Percentiles rank a stretch among this genome's conserved stretches.
Evolutionary conservation across 108 stramenopile genomes (phyloP).

Genomic region (Fragilaria radians): DNA sequence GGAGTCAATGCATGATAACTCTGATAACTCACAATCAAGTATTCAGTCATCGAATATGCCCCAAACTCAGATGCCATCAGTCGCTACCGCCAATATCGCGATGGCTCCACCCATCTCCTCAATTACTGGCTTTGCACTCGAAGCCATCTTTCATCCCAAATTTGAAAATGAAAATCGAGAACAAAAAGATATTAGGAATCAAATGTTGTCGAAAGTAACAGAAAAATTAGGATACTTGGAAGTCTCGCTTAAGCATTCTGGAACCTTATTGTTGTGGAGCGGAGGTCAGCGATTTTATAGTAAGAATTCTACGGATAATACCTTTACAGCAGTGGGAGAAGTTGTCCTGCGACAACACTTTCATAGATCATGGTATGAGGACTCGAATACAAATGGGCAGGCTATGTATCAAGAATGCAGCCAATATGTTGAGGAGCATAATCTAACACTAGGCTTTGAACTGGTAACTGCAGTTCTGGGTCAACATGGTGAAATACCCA

Average conservation of each 20-base stretch:
- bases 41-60: no score
- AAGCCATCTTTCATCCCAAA: constrained; percentile 86
- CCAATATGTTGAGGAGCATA: constrained; percentile 36
- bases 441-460: constrained; percentile 72
- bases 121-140: constrained; percentile 34
- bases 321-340: constrained; percentile 60
- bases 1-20: no score
- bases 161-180: constrained; percentile 72
- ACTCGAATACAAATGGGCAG: background rate
- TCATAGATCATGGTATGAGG: constrained; percentile 30
- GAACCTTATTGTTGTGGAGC: constrained; percentile 81
- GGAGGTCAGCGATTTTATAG: constrained; percentile 72
- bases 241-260: constrained; percentile 84
- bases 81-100: no score
- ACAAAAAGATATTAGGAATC: constrained; percentile 38
- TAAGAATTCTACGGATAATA: constrained; percentile 71
- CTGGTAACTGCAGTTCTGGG: constrained; percentile 69
- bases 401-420: constrained; percentile 54
- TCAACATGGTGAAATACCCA: constrained; percentile 71
- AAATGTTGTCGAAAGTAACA: constrained; percentile 47
- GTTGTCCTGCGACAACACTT: constrained; percentile 71
- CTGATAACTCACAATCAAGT: no score
- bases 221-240: constrained; percentile 53
- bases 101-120: background rate
- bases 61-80: no score